These are phyloP conservation scores for Beauveria caledonica DNA, from an alignment of 2,329 filamentous ascomycete species.

Conservation along the genomic window DNA sequence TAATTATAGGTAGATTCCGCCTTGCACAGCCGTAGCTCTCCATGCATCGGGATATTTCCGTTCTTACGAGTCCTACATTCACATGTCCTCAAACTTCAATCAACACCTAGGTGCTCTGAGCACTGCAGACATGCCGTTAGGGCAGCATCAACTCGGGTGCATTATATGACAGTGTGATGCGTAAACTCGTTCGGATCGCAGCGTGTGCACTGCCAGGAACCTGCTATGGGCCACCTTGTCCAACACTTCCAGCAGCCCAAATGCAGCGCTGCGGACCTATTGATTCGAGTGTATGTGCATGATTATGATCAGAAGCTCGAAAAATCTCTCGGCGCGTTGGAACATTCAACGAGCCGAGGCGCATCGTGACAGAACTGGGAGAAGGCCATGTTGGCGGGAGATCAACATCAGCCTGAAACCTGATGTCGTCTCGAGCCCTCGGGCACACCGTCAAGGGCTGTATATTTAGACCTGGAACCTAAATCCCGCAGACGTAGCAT, in stretches of 20 bases:
- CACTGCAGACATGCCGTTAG: no score
- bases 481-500: no score
- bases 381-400: not conserved
- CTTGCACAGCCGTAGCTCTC: no score
- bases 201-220: no score
- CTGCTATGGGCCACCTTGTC: not conserved
- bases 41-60: no score
- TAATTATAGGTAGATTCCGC: no score
- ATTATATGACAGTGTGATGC: no score
- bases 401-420: not conserved
- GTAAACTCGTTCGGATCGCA: no score
- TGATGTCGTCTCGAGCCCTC: not conserved
- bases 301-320: not conserved
- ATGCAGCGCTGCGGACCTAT: not conserved
- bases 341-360: not conserved
- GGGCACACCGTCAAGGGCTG: not conserved
- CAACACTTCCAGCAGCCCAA: not conserved
- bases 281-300: not conserved
- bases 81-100: no score
- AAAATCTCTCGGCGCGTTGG: not conserved
- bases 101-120: no score
- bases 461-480: not conserved
- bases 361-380: not conserved
- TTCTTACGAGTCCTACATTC: no score
- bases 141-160: no score